These are phyloP conservation scores for Amanita muscaria DNA, from an alignment of 768 basidiomycete species.

Conservation along the genomic window DNA sequence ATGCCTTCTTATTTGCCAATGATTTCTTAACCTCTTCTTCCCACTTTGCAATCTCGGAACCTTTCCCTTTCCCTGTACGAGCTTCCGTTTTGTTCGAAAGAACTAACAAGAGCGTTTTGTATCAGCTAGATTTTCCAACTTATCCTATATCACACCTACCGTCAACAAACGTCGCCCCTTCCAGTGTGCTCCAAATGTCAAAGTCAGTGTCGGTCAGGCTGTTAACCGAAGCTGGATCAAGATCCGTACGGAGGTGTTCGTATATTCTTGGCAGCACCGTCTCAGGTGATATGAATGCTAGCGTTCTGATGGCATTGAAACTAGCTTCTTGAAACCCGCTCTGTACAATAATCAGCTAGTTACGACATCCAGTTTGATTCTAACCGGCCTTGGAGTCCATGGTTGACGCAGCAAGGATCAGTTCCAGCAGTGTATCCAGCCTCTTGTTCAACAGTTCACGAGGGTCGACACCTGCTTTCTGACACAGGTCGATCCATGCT, in stretches of 20 bases:
- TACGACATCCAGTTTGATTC: background rate
- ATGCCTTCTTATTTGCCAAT: conserved; percentile 71
- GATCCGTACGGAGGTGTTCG: conserved; percentile 53
- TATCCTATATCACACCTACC: conserved; percentile 33
- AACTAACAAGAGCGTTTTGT: conserved; percentile 47
- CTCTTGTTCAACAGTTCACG: conserved; percentile 43
- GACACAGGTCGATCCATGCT: conserved; percentile 56
- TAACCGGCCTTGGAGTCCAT: too few relatives aligned
- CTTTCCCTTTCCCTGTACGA: conserved; percentile 67
- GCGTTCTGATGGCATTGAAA: conserved; percentile 63
- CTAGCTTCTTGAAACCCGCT: conserved; percentile 56
- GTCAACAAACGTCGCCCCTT: conserved; percentile 71
- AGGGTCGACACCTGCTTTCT: conserved; percentile 52
- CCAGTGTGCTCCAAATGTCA: conserved; percentile 80
- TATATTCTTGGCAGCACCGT: conserved; percentile 61
- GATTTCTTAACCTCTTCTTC: conserved; percentile 91
- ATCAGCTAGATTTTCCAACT: background rate
- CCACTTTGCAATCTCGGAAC: conserved; percentile 87
- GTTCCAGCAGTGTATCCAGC: conserved; percentile 36
- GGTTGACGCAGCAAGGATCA: conserved; percentile 18
- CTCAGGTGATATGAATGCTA: conserved; percentile 73
- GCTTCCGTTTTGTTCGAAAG: conserved; percentile 51
- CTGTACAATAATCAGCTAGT: conserved; percentile 17
- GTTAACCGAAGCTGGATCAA: conserved; percentile 51
- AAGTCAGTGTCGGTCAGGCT: conserved; percentile 65